Evolutionary conservation across 164 flowering plant genomes (phyloP).

Genomic region (Magnolia changhungtana): DNA sequence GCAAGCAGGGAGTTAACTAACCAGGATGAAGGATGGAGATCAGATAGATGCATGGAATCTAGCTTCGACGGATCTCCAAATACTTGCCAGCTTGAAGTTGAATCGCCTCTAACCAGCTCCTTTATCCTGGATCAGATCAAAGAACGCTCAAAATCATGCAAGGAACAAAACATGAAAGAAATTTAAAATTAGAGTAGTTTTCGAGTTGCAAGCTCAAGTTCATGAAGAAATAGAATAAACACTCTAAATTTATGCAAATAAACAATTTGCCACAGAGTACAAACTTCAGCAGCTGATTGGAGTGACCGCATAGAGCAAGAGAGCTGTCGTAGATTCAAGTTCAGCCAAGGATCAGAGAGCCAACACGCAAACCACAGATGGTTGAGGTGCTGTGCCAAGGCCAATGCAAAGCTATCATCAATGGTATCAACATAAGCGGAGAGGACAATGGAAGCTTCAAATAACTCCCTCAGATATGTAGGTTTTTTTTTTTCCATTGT

Average conservation of each 20-base stretch:
- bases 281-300: neutral
- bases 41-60: slow-evolving; percentile 34
- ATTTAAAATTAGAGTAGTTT: too few species aligned
- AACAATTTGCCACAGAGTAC: neutral
- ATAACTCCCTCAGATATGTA: neutral
- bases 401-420: neutral
- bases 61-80: slow-evolving; percentile 59
- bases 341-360: neutral
- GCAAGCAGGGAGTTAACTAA: slow-evolving; percentile 24
- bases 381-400: neutral
- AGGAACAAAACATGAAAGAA: neutral
- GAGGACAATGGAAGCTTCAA: neutral
- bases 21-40: slow-evolving; percentile 78
- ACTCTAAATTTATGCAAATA: neutral
- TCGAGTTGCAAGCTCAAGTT: neutral
- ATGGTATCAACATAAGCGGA: neutral
- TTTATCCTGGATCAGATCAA: slow-evolving; percentile 41
- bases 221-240: neutral
- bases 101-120: slow-evolving; percentile 45
- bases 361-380: neutral
- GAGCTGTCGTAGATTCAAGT: neutral
- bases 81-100: slow-evolving; percentile 19
- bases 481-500: neutral
- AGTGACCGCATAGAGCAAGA: too few species aligned
- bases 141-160: neutral